phyloP scores from a whole-genome alignment of 2,329 filamentous ascomycete species.

The Colletotrichum sp. region DNA sequence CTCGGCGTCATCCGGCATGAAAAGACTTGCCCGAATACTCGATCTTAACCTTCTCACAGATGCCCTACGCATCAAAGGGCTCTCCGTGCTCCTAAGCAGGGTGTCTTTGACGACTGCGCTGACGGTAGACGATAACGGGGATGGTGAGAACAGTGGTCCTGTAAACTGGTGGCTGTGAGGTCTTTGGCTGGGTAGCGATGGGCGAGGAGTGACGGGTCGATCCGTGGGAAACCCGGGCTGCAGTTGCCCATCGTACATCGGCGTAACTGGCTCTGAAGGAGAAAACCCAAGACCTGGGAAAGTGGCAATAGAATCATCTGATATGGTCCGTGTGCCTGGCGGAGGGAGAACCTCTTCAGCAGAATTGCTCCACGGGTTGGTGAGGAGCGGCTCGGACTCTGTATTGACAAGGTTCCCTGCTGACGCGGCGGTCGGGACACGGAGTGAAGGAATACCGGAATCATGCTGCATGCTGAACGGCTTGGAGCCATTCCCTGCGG shows the following conservation, averaged over 20 bases:
- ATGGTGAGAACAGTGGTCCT: conserved; percentile 62
- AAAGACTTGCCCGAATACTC: conserved; percentile 59
- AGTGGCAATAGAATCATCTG: conserved; percentile 38
- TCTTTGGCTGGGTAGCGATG: conserved; percentile 24
- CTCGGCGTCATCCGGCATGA: conserved; percentile 52
- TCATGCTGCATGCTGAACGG: conserved; percentile 39
- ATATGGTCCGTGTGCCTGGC: conserved; percentile 41
- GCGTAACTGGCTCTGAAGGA: conserved; percentile 35
- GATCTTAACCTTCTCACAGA: conserved; percentile 53
- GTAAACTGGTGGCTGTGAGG: conserved; percentile 44
- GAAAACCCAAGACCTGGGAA: conserved; percentile 26
- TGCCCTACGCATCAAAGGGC: conserved; percentile 42
- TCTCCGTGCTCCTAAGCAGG: conserved; percentile 51
- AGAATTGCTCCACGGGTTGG: conserved; percentile 48
- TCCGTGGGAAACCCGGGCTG: conserved; percentile 23
- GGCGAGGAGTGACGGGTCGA: conserved; percentile 22
- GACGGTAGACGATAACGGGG: conserved; percentile 64
- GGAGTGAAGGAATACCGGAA: conserved; percentile 39
- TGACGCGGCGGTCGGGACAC: conserved; percentile 32
- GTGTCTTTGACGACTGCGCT: conserved; percentile 63
- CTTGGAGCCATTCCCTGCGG: conserved; percentile 38
- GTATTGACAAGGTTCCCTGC: conserved; percentile 35
- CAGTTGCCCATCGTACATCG: conserved; percentile 31
- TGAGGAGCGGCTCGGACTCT: conserved; percentile 45
- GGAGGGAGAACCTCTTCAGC: conserved; percentile 33